These are phyloP conservation scores for Lasiodiplodia hormozganensis DNA, from an alignment of 2,329 filamentous ascomycete species.

Conservation along the genomic window DNA sequence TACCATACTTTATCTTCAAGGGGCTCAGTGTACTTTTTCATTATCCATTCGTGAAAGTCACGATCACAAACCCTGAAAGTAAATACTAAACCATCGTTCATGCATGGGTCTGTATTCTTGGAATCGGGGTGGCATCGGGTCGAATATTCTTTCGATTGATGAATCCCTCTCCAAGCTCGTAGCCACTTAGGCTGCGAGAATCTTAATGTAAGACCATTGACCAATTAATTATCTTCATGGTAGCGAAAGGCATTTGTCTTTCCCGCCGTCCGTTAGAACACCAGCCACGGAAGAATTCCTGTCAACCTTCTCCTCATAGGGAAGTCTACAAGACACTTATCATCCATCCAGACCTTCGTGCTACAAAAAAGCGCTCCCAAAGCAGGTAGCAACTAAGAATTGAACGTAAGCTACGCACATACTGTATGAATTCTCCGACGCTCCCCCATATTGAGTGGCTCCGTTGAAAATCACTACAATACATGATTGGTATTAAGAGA, in stretches of 20 bases:
- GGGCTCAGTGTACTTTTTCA: not conserved
- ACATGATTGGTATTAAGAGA: not conserved
- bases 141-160: not conserved
- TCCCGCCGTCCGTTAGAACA: not conserved
- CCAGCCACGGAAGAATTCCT: too few species aligned
- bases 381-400: too few species aligned
- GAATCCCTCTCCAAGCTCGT: not conserved
- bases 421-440: not conserved
- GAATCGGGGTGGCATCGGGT: too few species aligned
- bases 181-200: not conserved
- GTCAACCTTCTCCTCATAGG: not conserved
- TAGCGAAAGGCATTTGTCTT: not conserved
- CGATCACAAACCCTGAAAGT: not conserved
- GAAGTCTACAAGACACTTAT: not conserved
- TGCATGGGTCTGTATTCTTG: not conserved
- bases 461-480: not conserved
- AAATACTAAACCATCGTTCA: not conserved
- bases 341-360: not conserved
- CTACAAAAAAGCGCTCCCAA: not conserved
- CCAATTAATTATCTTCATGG: not conserved
- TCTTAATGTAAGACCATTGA: not conserved
- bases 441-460: not conserved
- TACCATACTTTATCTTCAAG: not conserved
- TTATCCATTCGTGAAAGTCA: not conserved
- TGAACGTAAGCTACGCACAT: too few species aligned